Conservation (phyloP, 352 stramenopile species). For the Blastocystis sp. region DNA sequence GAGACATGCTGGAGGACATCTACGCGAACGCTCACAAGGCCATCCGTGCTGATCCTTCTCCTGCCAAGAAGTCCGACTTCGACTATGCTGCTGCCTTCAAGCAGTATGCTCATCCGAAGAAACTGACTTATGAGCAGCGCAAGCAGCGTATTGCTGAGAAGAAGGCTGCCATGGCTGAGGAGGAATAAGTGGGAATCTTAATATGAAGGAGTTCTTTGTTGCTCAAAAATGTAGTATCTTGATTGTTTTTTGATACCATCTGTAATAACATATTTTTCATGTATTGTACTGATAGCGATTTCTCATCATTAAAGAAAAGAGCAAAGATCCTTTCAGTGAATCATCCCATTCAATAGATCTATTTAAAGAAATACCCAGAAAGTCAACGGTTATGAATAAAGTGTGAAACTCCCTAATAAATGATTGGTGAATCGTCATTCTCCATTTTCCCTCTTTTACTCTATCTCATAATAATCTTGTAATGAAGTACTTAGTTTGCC, state of each 20-base stretch:
- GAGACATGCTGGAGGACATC: constrained; percentile 66
- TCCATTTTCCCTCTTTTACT: not conserved
- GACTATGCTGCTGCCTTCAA: constrained; percentile 30
- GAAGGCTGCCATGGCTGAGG: constrained; percentile 78
- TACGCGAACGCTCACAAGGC: constrained; percentile 89
- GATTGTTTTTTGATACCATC: not conserved
- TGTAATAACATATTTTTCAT: not conserved
- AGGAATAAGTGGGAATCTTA: not conserved
- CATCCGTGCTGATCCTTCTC: constrained; percentile 90
- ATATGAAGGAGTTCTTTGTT: not conserved
- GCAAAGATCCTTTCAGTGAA: not conserved
- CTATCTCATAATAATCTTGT: not conserved
- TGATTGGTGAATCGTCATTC: not conserved
- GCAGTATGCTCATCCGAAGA: constrained; percentile 65
- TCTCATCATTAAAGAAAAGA: not conserved
- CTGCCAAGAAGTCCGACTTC: constrained; percentile 79
- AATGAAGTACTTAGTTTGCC: not conserved
- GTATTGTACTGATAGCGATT: not conserved
- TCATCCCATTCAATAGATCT: not conserved
- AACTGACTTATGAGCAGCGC: constrained; percentile 86
- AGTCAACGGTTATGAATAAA: not conserved
- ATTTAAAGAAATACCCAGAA: not conserved
- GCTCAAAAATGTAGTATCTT: not conserved
- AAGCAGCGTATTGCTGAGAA: constrained; percentile 89
- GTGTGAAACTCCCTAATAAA: not conserved